Evolutionary conservation across 441 rosid genomes (phyloP).

Genomic region (Pelargonium fulgidum): DNA sequence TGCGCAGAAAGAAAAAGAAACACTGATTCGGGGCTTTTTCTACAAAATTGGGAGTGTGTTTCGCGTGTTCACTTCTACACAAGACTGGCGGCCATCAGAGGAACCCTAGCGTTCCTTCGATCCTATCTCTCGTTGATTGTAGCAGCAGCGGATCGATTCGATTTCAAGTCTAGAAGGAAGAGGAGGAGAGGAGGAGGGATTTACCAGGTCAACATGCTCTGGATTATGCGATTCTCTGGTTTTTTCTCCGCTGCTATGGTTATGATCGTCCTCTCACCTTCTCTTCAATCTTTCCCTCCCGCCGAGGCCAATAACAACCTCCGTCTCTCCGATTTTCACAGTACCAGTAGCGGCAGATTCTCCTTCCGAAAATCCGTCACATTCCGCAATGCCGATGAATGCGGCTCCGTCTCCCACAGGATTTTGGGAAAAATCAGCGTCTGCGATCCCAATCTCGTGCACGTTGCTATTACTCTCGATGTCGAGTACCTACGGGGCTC

Average conservation of each 20-base stretch:
- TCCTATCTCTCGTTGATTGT: conserved; percentile 31
- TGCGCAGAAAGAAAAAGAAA: conserved; percentile 20
- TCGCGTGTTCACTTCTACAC: neutral
- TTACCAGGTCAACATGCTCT: conserved; percentile 41
- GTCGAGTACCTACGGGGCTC: conserved; percentile 72
- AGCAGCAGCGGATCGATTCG: conserved; percentile 40
- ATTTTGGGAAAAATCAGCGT: conserved; percentile 26
- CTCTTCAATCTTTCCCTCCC: conserved; percentile 71
- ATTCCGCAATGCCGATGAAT: conserved; percentile 73
- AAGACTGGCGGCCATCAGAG: conserved; percentile 61
- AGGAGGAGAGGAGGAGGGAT: conserved; percentile 38
- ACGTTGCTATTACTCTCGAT: conserved; percentile 72
- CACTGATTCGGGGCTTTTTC: conserved; percentile 26
- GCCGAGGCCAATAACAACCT: conserved; percentile 60
- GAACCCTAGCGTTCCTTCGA: conserved; percentile 44
- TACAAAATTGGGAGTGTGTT: no score
- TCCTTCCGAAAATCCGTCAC: conserved; percentile 46
- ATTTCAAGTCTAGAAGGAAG: conserved; percentile 45
- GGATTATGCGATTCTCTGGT: conserved; percentile 62
- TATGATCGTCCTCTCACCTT: conserved; percentile 63
- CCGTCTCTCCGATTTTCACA: conserved; percentile 15
- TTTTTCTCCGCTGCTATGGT: conserved; percentile 66
- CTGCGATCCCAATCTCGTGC: conserved; percentile 59
- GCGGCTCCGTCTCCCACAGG: conserved; percentile 27
- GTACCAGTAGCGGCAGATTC: conserved; percentile 24